A percentile compares a stretch with the other conserved stretches of the same genome.
Evolutionary conservation across 179 eudicot genomes (phyloP).

Genomic region (Silene noctiflora): DNA sequence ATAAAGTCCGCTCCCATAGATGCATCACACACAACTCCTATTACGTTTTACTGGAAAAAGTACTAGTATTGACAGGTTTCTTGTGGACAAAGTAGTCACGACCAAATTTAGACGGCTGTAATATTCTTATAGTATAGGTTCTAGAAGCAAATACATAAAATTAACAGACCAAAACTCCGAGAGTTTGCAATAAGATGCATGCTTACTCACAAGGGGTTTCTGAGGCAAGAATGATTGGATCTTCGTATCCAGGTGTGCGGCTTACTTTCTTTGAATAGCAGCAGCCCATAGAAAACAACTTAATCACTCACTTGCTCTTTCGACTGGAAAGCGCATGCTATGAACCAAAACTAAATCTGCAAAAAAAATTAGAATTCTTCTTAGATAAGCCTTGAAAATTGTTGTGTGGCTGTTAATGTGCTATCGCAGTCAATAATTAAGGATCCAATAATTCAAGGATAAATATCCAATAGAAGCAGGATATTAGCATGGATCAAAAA

Average conservation of each 20-base stretch:
- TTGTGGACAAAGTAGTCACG: background rate
- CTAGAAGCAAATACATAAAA: background rate
- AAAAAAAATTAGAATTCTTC: background rate
- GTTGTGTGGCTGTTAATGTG: background rate
- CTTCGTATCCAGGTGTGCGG: conserved; percentile 62
- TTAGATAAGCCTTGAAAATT: background rate
- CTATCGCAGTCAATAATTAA: background rate
- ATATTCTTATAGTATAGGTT: background rate
- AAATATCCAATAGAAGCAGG: background rate
- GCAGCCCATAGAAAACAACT: conserved; percentile 62
- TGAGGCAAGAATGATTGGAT: conserved; percentile 62
- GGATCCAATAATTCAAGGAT: background rate
- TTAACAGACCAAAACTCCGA: background rate
- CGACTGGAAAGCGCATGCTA: conserved; percentile 15
- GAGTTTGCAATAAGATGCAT: conserved; percentile 11
- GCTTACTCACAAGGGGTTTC: conserved; percentile 78
- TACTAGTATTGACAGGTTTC: no score
- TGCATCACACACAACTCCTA: no score
- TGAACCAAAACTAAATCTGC: conserved; percentile 11
- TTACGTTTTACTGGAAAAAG: no score
- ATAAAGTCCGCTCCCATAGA: no score
- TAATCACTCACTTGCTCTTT: conserved; percentile 13
- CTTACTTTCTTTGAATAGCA: conserved; percentile 43
- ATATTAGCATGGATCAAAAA: no score
- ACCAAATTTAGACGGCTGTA: background rate